phyloP scores from a whole-genome alignment of 1,284 basidiomycete genomes.

The Rhizoctonia solani region DNA sequence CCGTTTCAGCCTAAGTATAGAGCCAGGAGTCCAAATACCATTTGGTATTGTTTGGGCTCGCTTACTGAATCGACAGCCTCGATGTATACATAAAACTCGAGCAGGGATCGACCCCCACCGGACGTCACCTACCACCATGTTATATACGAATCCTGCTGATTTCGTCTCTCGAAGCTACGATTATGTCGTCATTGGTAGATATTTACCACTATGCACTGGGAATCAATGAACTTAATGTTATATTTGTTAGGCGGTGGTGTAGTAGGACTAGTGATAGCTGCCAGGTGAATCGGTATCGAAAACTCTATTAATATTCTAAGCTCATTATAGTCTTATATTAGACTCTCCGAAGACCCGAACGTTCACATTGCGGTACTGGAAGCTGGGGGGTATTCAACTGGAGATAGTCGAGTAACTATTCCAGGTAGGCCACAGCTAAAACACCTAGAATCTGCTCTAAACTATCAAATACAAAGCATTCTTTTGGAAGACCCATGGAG shows the following conservation, averaged over 20 bases:
- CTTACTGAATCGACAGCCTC: too few species aligned
- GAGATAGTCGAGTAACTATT: slow-evolving; percentile 35
- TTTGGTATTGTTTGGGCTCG: too few species aligned
- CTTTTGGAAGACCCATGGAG: slow-evolving; percentile 35
- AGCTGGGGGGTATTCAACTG: slow-evolving; percentile 34
- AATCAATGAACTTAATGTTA: too few species aligned
- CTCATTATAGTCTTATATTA: neutral
- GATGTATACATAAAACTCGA: too few species aligned
- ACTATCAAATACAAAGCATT: neutral
- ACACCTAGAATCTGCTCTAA: neutral
- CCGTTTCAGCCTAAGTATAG: too few species aligned
- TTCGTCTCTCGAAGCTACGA: slow-evolving; percentile 20
- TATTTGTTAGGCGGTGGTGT: slow-evolving; percentile 37
- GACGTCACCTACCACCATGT: slow-evolving; percentile 3
- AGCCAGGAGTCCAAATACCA: too few species aligned
- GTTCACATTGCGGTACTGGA: slow-evolving; percentile 38
- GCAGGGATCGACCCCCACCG: too few species aligned
- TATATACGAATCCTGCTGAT: neutral
- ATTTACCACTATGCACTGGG: too few species aligned
- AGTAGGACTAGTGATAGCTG: slow-evolving; percentile 38
- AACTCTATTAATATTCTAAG: neutral
- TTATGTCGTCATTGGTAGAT: slow-evolving; percentile 36
- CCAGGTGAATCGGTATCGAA: slow-evolving; percentile 15
- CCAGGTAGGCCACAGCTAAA: slow-evolving; percentile 10
- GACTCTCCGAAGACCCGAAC: slow-evolving; percentile 37